These are phyloP conservation scores for Suillus hirtellus DNA, from an alignment of 768 basidiomycete species.

Conservation along the genomic window DNA sequence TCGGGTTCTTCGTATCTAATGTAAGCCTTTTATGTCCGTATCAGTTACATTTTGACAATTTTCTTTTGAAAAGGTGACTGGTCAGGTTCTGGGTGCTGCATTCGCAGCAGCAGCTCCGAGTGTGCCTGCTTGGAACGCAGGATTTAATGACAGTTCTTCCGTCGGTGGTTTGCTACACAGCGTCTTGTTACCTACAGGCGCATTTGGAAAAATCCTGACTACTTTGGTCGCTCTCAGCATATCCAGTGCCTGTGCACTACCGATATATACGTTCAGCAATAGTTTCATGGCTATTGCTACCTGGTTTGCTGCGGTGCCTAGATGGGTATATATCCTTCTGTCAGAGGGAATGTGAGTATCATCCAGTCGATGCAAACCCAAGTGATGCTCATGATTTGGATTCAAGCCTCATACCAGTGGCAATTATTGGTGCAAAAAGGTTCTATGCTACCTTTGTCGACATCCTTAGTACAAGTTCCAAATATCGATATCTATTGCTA, in stretches of 20 bases:
- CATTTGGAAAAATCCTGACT: neutral
- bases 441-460: neutral
- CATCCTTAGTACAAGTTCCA: neutral
- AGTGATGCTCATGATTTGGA: neutral
- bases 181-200: neutral
- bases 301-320: neutral
- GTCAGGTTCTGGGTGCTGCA: neutral
- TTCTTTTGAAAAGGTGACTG: neutral
- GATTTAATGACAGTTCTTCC: neutral
- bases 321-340: neutral
- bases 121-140: neutral
- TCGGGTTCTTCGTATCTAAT: conserved; percentile 1
- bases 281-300: neutral
- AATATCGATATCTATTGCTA: neutral
- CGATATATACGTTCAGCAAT: neutral
- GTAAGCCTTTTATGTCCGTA: neutral
- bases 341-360: neutral
- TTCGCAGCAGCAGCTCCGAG: neutral
- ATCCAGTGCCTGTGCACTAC: neutral
- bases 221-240: neutral
- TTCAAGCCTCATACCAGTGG: neutral
- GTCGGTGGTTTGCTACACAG: neutral
- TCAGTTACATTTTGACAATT: neutral
- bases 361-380: neutral
- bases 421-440: neutral